Percentiles rank a stretch among this genome's conserved stretches.
Conservation (phyloP, 345 rosid species). For the Triadica sebifera region DNA sequence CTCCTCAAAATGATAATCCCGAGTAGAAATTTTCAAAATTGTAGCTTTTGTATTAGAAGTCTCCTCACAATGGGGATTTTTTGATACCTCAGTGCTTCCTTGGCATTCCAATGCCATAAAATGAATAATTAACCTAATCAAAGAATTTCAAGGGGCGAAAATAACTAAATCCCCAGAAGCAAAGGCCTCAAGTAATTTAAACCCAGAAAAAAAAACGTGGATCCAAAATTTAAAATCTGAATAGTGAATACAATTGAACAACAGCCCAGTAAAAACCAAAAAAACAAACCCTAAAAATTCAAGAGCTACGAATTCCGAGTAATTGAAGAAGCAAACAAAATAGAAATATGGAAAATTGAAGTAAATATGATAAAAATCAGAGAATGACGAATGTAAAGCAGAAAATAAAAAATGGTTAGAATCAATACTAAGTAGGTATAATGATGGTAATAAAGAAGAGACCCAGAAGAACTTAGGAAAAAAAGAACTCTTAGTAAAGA, state of each 20-base stretch:
- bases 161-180: not conserved
- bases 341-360: not conserved
- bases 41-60: conserved; percentile 20
- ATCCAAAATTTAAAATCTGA: conserved; percentile 7
- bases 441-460: not conserved
- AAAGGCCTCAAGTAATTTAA: not conserved
- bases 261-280: not conserved
- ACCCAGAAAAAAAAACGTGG: conserved; percentile 11
- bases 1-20: conserved; percentile 30
- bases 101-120: conserved; percentile 94
- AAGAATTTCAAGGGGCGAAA: conserved; percentile 2
- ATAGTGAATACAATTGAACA: too few relatives aligned
- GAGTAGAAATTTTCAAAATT: conserved; percentile 29
- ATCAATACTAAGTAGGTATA: not conserved
- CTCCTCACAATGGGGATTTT: conserved; percentile 26
- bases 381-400: not conserved
- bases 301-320: not conserved
- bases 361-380: not conserved
- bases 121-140: conserved; percentile 15
- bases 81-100: conserved; percentile 35
- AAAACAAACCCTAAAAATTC: not conserved
- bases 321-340: not conserved
- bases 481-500: not conserved
- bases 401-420: not conserved
- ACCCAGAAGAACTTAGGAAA: not conserved